Evolutionary conservation across 2,329 filamentous ascomycete genomes (phyloP).

Genomic region (Dryadomyces sulphureus): DNA sequence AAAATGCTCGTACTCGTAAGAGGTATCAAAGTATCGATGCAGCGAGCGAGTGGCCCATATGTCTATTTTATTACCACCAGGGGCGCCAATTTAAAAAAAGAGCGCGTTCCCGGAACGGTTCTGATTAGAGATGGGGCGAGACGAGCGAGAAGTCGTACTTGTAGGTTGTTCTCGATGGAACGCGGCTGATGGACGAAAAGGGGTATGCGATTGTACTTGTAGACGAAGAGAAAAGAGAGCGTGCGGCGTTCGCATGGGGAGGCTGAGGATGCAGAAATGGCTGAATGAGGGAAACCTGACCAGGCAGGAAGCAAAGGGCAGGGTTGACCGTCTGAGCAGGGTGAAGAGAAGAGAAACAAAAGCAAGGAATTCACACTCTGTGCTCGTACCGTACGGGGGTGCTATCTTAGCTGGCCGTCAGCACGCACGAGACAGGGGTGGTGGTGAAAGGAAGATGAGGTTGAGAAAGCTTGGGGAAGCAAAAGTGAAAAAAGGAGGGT

Average conservation of each 20-base stretch:
- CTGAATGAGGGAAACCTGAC: not conserved
- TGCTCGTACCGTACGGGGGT: not conserved
- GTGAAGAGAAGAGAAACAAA: not conserved
- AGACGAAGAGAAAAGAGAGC: not conserved
- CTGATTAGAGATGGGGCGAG: conserved; percentile 1
- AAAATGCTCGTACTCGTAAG: not conserved
- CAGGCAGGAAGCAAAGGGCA: too few relatives aligned
- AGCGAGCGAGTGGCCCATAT: conserved; percentile 10
- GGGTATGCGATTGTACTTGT: not conserved
- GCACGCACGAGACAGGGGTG: not conserved
- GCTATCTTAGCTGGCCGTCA: not conserved
- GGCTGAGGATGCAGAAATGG: not conserved
- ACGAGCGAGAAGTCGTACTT: conserved; percentile 5
- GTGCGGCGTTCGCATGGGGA: too few relatives aligned
- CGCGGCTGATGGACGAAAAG: conserved; percentile 3
- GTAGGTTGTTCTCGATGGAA: not conserved
- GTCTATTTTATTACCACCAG: conserved; percentile 20
- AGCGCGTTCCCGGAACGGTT: conserved; percentile 16
- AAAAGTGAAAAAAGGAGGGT: not conserved
- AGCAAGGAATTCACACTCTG: too few relatives aligned
- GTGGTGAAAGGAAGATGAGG: not conserved
- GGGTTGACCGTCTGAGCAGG: too few relatives aligned
- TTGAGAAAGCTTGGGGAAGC: not conserved
- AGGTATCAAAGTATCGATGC: not conserved
- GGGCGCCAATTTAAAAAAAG: conserved; percentile 16